Evolutionary conservation across 1,139 yeast genomes (phyloP).

Genomic region (Blastobotrys apis): DNA sequence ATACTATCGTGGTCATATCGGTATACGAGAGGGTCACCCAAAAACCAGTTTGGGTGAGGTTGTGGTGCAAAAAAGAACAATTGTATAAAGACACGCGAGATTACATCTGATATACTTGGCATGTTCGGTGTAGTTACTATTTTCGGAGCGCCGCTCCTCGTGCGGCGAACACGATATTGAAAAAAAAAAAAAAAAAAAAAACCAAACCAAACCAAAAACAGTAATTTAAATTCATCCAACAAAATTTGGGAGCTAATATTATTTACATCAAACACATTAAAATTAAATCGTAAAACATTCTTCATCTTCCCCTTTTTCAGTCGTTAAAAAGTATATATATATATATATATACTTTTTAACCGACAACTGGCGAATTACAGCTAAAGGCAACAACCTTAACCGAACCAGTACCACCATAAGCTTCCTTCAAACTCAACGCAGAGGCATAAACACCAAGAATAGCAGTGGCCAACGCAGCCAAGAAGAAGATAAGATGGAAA

Average conservation of each 20-base stretch:
- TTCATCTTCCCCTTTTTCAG: background rate
- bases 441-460: slow-evolving; percentile 39
- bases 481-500: slow-evolving; percentile 33
- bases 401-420: slow-evolving; percentile 14
- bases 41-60: no score
- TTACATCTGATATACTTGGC: no score
- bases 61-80: no score
- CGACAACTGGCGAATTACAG: slow-evolving; percentile 14
- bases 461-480: slow-evolving; percentile 40
- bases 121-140: no score
- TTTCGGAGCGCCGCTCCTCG: no score
- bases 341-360: background rate
- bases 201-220: background rate
- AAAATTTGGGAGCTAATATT: background rate
- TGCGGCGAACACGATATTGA: background rate
- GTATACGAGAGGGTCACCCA: no score
- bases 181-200: no score
- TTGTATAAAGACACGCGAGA: no score
- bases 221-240: background rate
- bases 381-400: slow-evolving; percentile 14
- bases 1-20: no score
- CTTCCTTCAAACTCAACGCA: slow-evolving; percentile 19
- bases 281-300: background rate
- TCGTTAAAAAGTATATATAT: background rate
- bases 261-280: background rate